A percentile compares a stretch with the other conserved stretches of the same genome.
These are phyloP conservation scores for Ustilago nuda DNA, from an alignment of 1,284 basidiomycete genomes.

Conservation along the genomic window DNA sequence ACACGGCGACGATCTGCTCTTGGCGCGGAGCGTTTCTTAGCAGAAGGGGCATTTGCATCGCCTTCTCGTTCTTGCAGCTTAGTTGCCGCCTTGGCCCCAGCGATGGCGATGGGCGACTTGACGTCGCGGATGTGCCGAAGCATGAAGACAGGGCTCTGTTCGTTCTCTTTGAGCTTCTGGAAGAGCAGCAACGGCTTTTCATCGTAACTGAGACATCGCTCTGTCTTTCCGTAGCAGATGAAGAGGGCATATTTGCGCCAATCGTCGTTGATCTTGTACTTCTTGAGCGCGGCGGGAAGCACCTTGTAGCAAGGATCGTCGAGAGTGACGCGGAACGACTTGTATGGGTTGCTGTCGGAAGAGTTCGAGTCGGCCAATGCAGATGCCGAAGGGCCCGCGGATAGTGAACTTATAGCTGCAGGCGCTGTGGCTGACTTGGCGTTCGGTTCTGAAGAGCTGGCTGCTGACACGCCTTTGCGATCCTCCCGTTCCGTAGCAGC, in stretches of 20 bases:
- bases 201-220: constrained; percentile 95
- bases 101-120: constrained; percentile 80
- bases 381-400: constrained; percentile 15
- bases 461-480: constrained; percentile 22
- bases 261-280: constrained; percentile 98
- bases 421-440: constrained; percentile 13
- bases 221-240: constrained; percentile 91
- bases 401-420: constrained; percentile 1
- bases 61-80: constrained; percentile 43
- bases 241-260: constrained; percentile 99
- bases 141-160: constrained; percentile 99
- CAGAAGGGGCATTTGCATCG: constrained; percentile 1
- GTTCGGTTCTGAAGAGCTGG: constrained; percentile 9
- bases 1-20: constrained; percentile 39
- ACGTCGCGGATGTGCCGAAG: constrained; percentile 96
- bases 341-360: constrained; percentile 68
- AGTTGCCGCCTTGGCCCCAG: constrained; percentile 60
- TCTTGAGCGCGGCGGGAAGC: constrained; percentile 94
- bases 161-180: constrained; percentile 95
- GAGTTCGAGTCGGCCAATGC: constrained; percentile 20
- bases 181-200: constrained; percentile 97
- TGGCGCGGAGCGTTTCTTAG: constrained; percentile 33
- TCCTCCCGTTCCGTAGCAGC: constrained; percentile 21
- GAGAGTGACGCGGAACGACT: constrained; percentile 74
- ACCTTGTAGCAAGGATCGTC: constrained; percentile 99